These are phyloP conservation scores for Naganishia cerealis DNA, from an alignment of 1,284 basidiomycete species.

Conservation along the genomic window DNA sequence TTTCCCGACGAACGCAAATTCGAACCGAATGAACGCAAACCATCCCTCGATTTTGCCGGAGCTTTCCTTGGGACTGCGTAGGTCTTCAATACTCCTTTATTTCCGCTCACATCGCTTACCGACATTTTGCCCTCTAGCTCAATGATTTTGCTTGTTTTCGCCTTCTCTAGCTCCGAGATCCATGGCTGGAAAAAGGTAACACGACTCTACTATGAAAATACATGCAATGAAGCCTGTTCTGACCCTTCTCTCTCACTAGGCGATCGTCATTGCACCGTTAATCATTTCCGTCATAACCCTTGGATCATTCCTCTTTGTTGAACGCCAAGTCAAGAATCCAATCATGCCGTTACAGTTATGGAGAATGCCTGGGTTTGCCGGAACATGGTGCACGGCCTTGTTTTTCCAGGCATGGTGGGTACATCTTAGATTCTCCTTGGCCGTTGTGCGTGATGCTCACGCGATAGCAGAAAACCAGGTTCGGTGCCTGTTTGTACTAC, in stretches of 20 bases:
- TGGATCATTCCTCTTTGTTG: slow-evolving; percentile 2
- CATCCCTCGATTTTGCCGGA: background rate
- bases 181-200: slow-evolving; percentile 7
- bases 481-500: slow-evolving; percentile 9
- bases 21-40: slow-evolving; percentile 6
- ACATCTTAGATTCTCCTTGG: no score
- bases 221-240: background rate
- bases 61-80: slow-evolving; percentile 8
- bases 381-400: slow-evolving; percentile 2
- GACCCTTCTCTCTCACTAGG: background rate
- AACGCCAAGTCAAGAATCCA: slow-evolving; percentile 12
- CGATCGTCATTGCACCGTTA: slow-evolving; percentile 11
- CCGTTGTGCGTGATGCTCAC: background rate
- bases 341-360: slow-evolving; percentile 9
- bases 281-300: slow-evolving; percentile 1
- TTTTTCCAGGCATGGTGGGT: slow-evolving; percentile 7
- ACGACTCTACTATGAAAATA: background rate
- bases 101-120: background rate
- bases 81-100: background rate
- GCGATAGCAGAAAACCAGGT: background rate
- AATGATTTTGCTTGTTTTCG: slow-evolving; percentile 10
- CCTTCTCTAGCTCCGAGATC: slow-evolving; percentile 13
- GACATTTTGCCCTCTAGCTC: background rate
- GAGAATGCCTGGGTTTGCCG: slow-evolving; percentile 7
- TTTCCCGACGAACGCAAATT: slow-evolving; percentile 12